Base-by-base conservation (phyloP, 495 filamentous ascomycete species). In the Penicillium macrosclerotiorum region DNA sequence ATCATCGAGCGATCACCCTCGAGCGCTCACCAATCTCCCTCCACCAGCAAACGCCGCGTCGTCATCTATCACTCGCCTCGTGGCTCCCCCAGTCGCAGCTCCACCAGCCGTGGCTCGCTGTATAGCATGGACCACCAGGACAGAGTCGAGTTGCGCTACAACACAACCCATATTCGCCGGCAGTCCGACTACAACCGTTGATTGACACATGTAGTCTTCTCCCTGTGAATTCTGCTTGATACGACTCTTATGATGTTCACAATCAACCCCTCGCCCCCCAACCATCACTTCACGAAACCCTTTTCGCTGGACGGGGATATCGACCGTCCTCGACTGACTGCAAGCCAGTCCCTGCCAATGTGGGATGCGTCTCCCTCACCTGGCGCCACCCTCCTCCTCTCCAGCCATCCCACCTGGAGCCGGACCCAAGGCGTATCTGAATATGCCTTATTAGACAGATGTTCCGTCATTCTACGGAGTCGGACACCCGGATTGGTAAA, bases 91-190 rank as follows among this genome's bases (percentile, higher is more conserved):
- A 55, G 41, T 34, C 66, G 63, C 29, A 54, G 56, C 45, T 63
- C 68, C 13, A 59, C 68, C 27, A 71, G 62, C 55, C 64, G 71
- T 12, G 69, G 69, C 25, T 75, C 72, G 4, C 52, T 74, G 26
- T 74, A 74, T 42, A 54, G 64, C 27, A 40, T 51, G 12, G 67
- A 75, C 51, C 56, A 47, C n/a, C 54, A 59, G 14, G 67, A 72
- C 29, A 67, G 68, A 7, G 55, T 63, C 8, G 67, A 69, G 49
- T 69, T 69, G 6, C 54, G 47, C 2, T 62, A 58, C 25, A 58
- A 64, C 37, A 54, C 64, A 0, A 57, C 61, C 5, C 55, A 65
- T 20, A 54, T 67, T 41, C 55, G 60, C 23, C 56, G 62, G 9
- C 55, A 50, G 19, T 33, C 54, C 36, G 60, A 63, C 23, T 65